Percentiles rank a stretch among this genome's conserved stretches.
Conservation (phyloP, 2,329 filamentous ascomycete genomes). For the Ophiostoma triangulosporum region DNA sequence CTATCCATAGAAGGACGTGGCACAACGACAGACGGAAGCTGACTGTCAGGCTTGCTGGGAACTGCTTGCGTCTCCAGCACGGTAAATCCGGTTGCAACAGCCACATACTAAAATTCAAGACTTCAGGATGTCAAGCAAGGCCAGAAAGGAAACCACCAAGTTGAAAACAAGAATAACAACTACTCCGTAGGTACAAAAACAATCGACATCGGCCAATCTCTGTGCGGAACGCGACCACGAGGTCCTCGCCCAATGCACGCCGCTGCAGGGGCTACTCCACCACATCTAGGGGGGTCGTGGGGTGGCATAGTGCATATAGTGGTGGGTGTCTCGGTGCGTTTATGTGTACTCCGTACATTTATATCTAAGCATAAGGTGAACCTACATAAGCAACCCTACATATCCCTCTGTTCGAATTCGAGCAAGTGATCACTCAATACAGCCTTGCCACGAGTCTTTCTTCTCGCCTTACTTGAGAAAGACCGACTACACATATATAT, state of each 20-base stretch:
- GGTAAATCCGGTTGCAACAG: too few species aligned
- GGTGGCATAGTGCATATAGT: not conserved
- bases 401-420: too few species aligned
- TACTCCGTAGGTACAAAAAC: not conserved
- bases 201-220: constrained; percentile 7
- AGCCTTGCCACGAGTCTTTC: too few species aligned
- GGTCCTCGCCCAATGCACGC: not conserved
- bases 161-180: not conserved
- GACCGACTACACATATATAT: too few species aligned
- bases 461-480: too few species aligned
- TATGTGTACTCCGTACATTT: too few species aligned
- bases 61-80: too few species aligned
- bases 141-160: not conserved
- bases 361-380: too few species aligned
- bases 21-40: not conserved
- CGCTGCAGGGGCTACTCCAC: not conserved
- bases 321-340: too few species aligned
- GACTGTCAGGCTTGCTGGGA: not conserved
- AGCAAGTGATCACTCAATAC: too few species aligned
- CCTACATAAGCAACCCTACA: too few species aligned
- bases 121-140: not conserved
- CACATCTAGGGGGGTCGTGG: not conserved
- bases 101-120: not conserved
- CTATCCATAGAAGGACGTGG: not conserved
- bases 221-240: constrained; percentile 6